Base-by-base conservation (phyloP, 2,329 filamentous ascomycete species). In the Ceratocystis destructans region DNA sequence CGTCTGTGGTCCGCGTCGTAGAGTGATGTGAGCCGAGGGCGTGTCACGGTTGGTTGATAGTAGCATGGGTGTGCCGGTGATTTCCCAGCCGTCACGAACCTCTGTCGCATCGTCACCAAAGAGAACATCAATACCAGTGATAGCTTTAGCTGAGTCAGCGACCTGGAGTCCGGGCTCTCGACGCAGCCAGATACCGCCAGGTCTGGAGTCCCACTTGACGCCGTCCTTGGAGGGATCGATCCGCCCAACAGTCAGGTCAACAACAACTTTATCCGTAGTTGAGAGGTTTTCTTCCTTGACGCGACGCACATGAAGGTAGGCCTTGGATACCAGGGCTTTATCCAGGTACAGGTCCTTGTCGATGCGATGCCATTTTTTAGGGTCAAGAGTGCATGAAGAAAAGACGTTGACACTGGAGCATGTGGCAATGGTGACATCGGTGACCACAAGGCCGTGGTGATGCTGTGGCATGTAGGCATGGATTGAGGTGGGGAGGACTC, bases 61-160 rank as follows among this genome's bases (percentile, higher is more conserved):
- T 62, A 93, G 77, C 66, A 97, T 75, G 8, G 88, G 84, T 6
- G 84, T 88, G 67, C 89, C 87, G 63, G 85, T 85, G 55, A 96
- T 81, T 67, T 85, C 79, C 94, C 95, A 99, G 37, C 89, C 89
- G 1, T 86, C 83, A 67, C 94, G 85, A 4, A 90, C 92, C 73
- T 99, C 94, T 41, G 92, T 89, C 8, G 92, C 93, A 73, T 96
- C 92, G 22, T 92, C 85, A 22, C 92, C 92, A 72, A 95, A 96
- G 5, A 96, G 79, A 4, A 96, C 84, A 73, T 96, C 92, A 5
- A 96, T 79, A 3, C 86, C 87, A 0, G 90, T 96, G 62, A 96
- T 81, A 17, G 86, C 87, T 48, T 83, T 81, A 67, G 85, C 84
- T 3, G 86, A 88, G 73, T 95, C 90, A 73, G 86, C 88, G 59